These are phyloP conservation scores for Seminavis robusta DNA, from an alignment of 108 stramenopile genomes.

Conservation along the genomic window DNA sequence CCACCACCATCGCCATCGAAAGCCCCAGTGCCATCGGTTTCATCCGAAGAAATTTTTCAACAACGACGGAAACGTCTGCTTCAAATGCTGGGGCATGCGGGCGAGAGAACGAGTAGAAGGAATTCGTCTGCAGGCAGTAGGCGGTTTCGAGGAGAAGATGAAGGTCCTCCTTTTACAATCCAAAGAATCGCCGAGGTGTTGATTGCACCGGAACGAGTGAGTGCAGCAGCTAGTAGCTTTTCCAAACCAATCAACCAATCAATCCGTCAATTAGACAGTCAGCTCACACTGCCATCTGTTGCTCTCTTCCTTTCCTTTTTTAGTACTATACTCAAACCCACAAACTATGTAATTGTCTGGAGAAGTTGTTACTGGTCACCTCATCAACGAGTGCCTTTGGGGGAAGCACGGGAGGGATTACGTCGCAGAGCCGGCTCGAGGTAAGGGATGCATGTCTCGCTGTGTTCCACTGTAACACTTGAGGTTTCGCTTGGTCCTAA, in stretches of 20 bases:
- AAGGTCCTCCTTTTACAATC: slow-evolving; percentile 49
- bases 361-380: slow-evolving; percentile 50
- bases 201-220: slow-evolving; percentile 37
- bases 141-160: not conserved
- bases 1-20: not conserved
- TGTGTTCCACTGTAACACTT: too few species aligned
- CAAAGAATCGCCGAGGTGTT: slow-evolving; percentile 59
- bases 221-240: slow-evolving; percentile 1
- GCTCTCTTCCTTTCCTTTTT: not conserved
- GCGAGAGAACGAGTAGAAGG: not conserved
- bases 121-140: not conserved
- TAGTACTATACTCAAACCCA: slow-evolving; percentile 62
- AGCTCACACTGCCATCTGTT: not conserved
- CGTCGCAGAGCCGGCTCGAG: slow-evolving; percentile 36
- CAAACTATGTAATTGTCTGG: slow-evolving; percentile 62
- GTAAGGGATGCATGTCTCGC: too few species aligned
- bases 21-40: not conserved
- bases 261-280: not conserved
- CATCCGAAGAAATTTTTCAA: slow-evolving; percentile 30
- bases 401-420: slow-evolving; percentile 42
- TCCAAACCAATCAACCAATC: not conserved
- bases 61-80: slow-evolving; percentile 35
- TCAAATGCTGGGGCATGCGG: slow-evolving; percentile 9
- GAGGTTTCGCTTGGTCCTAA: too few species aligned
- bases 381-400: slow-evolving; percentile 46